These are phyloP conservation scores for Phytophthora sp. DNA, from an alignment of 352 stramenopile species.

Conservation along the genomic window DNA sequence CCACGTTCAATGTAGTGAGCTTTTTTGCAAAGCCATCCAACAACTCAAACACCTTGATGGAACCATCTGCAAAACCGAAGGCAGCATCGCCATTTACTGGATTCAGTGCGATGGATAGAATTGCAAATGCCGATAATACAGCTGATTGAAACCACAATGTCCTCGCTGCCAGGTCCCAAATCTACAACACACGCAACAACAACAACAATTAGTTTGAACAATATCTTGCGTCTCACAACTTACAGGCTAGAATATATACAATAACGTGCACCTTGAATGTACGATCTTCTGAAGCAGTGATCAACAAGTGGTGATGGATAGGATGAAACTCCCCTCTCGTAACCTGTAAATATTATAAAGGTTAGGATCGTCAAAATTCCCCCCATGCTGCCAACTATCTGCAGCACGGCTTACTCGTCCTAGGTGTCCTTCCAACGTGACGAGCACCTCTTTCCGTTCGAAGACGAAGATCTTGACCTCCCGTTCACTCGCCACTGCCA, in stretches of 20 bases:
- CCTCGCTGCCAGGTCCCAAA: constrained; percentile 77
- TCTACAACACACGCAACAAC: constrained; percentile 43
- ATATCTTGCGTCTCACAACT: background rate
- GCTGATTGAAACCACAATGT: constrained; percentile 76
- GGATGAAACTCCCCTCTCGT: constrained; percentile 80
- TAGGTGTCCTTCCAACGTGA: constrained; percentile 76
- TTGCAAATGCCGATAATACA: constrained; percentile 76
- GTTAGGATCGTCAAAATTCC: background rate
- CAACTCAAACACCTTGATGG: constrained; percentile 62
- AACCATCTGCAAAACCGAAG: constrained; percentile 79
- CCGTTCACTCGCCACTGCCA: constrained; percentile 56
- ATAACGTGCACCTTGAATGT: constrained; percentile 76
- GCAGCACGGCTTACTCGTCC: constrained; percentile 43
- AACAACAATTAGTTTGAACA: background rate
- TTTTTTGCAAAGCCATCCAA: constrained; percentile 64
- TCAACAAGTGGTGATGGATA: constrained; percentile 63
- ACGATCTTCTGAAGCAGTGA: constrained; percentile 82
- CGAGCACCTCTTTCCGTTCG: constrained; percentile 55
- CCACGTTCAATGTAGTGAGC: constrained; percentile 51
- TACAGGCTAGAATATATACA: too few relatives aligned
- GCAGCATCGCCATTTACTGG: constrained; percentile 63
- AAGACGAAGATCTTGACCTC: constrained; percentile 67
- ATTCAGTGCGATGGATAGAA: constrained; percentile 70
- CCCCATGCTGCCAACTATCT: background rate
- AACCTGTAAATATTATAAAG: constrained; percentile 40